Conservation (phyloP, 2,329 filamentous ascomycete species). For the Diaporthe ilicicola region DNA sequence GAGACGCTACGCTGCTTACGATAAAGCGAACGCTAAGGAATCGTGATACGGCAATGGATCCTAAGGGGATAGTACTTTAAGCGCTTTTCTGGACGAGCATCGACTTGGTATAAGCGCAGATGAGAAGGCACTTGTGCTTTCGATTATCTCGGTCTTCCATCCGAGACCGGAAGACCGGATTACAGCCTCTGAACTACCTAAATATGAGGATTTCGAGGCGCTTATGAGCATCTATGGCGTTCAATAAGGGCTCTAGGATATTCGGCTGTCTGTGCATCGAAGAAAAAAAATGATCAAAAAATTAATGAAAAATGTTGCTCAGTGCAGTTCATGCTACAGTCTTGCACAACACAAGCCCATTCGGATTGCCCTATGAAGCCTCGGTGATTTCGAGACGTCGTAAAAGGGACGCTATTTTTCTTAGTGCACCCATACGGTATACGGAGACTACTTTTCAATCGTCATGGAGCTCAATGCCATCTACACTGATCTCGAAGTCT, state of each 20-base stretch:
- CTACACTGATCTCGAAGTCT: slow-evolving; percentile 38
- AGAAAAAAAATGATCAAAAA: too few relatives aligned
- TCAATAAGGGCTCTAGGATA: too few relatives aligned
- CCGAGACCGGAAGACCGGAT: not conserved
- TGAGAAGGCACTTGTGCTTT: not conserved
- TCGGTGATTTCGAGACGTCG: too few relatives aligned
- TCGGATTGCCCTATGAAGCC: too few relatives aligned
- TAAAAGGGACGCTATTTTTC: not conserved
- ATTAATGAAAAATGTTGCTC: too few relatives aligned
- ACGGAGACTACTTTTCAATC: slow-evolving; percentile 26
- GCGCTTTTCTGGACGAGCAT: slow-evolving; percentile 5
- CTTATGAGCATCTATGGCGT: not conserved
- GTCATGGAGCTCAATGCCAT: slow-evolving; percentile 38
- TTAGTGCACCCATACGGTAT: too few relatives aligned
- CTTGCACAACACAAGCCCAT: too few relatives aligned
- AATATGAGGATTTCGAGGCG: not conserved
- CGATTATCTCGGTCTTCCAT: not conserved
- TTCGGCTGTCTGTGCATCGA: too few relatives aligned
- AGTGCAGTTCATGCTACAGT: too few relatives aligned
- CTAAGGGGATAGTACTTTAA: not conserved
- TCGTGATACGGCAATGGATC: not conserved
- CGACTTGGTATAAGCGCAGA: not conserved
- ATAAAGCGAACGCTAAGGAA: not conserved
- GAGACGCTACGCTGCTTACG: not conserved
- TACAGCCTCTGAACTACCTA: not conserved